These are phyloP conservation scores for Citeromyces matritensis DNA, from an alignment of 805 yeast species.

Conservation along the genomic window DNA sequence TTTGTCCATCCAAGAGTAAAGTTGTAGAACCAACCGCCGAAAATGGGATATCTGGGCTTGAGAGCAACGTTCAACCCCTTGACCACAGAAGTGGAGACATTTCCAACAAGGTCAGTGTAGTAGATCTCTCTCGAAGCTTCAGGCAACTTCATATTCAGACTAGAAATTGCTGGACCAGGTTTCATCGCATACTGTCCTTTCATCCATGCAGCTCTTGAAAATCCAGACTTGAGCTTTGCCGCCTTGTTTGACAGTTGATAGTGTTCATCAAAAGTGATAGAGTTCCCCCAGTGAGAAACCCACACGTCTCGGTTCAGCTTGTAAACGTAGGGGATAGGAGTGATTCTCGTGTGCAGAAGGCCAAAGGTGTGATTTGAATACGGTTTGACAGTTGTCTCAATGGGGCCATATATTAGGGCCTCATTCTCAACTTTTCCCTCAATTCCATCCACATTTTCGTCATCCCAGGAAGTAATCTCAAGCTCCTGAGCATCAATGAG, in stretches of 20 bases:
- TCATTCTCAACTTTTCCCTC: slow-evolving; percentile 17
- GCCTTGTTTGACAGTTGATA: slow-evolving; percentile 71
- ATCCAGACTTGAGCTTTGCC: slow-evolving; percentile 54
- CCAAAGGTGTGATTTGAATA: slow-evolving; percentile 31
- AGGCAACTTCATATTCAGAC: slow-evolving; percentile 36
- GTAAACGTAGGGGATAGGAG: slow-evolving; percentile 48
- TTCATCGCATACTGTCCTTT: slow-evolving; percentile 32
- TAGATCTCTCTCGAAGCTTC: slow-evolving; percentile 44
- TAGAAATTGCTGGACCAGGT: slow-evolving; percentile 44
- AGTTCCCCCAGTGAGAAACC: slow-evolving; percentile 75
- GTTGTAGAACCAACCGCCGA: slow-evolving; percentile 93
- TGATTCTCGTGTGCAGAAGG: slow-evolving; percentile 46
- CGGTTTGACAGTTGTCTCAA: slow-evolving; percentile 20
- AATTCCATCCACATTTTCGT: slow-evolving; percentile 1
- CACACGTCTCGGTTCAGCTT: slow-evolving; percentile 62
- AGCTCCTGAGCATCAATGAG: slow-evolving; percentile 29
- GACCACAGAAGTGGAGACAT: slow-evolving; percentile 63
- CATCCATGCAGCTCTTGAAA: slow-evolving; percentile 71
- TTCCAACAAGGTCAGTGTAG: slow-evolving; percentile 83
- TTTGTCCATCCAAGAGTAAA: slow-evolving; percentile 93
- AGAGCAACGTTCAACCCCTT: slow-evolving; percentile 33
- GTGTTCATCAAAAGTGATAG: slow-evolving; percentile 69
- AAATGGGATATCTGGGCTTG: slow-evolving; percentile 84
- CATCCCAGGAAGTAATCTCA: slow-evolving; percentile 7
- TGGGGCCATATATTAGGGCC: slow-evolving; percentile 33